Evolutionary conservation across 805 yeast genomes (phyloP).

Genomic region (Yarrowia deformans): DNA sequence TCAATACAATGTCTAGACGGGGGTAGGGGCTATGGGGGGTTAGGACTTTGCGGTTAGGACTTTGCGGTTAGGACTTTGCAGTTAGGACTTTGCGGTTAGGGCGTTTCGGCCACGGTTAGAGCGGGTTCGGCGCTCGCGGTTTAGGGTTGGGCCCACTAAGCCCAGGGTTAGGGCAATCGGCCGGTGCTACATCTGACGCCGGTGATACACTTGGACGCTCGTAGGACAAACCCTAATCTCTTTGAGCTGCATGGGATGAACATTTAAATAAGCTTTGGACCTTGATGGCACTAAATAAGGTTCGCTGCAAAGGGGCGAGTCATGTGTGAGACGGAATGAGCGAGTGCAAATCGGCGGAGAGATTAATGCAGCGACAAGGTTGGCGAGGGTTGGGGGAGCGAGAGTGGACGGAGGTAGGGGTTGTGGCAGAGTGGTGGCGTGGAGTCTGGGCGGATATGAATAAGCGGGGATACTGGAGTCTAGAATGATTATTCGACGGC

Average conservation of each 20-base stretch:
- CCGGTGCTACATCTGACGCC: background rate
- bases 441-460: too few species aligned
- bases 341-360: background rate
- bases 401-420: too few species aligned
- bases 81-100: too few species aligned
- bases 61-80: too few species aligned
- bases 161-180: background rate
- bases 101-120: background rate
- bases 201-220: too few species aligned
- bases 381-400: background rate
- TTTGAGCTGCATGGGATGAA: slow-evolving; percentile 10
- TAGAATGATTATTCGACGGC: too few species aligned
- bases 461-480: too few species aligned
- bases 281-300: too few species aligned
- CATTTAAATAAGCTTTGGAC: slow-evolving; percentile 4
- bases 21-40: too few species aligned
- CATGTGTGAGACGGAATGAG: slow-evolving; percentile 22
- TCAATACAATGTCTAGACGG: too few species aligned
- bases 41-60: too few species aligned
- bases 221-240: background rate
- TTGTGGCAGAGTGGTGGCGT: too few species aligned
- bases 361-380: background rate
- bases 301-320: slow-evolving; percentile 25
- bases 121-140: background rate
- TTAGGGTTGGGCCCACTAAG: background rate